These are phyloP conservation scores for Inosperma sp. DNA, from an alignment of 768 basidiomycete species.

Conservation along the genomic window DNA sequence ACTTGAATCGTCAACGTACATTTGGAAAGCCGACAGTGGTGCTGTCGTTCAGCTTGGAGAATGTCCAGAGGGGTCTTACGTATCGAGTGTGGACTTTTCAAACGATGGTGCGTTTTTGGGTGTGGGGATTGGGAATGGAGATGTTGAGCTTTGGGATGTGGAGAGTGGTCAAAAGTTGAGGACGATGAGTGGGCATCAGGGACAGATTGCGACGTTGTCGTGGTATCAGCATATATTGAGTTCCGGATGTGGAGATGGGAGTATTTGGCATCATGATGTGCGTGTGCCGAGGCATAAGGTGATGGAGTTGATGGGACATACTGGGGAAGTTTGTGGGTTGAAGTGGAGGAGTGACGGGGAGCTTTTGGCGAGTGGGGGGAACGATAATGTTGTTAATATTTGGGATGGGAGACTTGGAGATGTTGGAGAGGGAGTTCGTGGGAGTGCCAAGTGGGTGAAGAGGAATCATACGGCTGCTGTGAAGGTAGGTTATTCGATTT, in stretches of 20 bases:
- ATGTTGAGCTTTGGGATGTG: conserved; percentile 94
- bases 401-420: conserved; percentile 86
- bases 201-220: conserved; percentile 76
- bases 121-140: conserved; percentile 73
- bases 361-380: conserved; percentile 89
- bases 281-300: conserved; percentile 83
- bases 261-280: conserved; percentile 96
- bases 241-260: conserved; percentile 89
- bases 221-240: conserved; percentile 87
- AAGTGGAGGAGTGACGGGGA: conserved; percentile 88
- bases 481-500: conserved; percentile 40
- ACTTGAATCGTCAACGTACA: conserved; percentile 79
- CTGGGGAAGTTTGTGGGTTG: conserved; percentile 89
- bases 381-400: conserved; percentile 96
- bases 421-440: conserved; percentile 46
- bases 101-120: conserved; percentile 79
- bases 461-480: conserved; percentile 87
- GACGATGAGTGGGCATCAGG: conserved; percentile 87
- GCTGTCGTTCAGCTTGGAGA: conserved; percentile 74
- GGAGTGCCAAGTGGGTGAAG: conserved; percentile 84
- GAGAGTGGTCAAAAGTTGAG: conserved; percentile 73
- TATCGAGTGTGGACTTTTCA: conserved; percentile 75
- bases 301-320: conserved; percentile 84
- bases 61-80: conserved; percentile 69
- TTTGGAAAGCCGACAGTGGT: conserved; percentile 93